Percentiles rank a stretch among this genome's conserved stretches.
These are phyloP conservation scores for Aspergillus phoenicis DNA, from an alignment of 2,329 filamentous ascomycete genomes.

Conservation along the genomic window DNA sequence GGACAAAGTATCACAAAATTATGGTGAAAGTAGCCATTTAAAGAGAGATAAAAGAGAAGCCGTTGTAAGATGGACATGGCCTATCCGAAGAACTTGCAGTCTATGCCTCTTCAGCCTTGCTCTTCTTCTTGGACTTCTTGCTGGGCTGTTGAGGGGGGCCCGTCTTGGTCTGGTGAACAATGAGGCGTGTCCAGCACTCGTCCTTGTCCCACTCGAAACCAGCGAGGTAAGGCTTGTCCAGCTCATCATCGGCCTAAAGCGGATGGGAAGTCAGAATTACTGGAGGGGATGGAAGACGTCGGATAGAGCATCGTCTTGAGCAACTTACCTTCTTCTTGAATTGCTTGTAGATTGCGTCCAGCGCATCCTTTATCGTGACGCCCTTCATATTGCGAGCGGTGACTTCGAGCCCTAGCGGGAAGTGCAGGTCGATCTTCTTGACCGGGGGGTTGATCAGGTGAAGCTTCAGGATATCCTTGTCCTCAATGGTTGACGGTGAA, in stretches of 20 bases:
- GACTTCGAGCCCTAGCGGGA: conserved; percentile 83
- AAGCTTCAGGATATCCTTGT: conserved; percentile 81
- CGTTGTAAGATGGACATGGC: background rate
- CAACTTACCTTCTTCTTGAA: conserved; percentile 88
- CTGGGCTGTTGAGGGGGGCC: conserved; percentile 53
- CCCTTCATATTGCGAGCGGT: conserved; percentile 89
- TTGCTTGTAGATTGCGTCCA: conserved; percentile 93
- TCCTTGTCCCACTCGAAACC: conserved; percentile 97
- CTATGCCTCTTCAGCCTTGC: conserved; percentile 43
- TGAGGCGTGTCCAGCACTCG: conserved; percentile 82
- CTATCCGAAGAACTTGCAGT: conserved; percentile 8
- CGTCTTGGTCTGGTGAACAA: conserved; percentile 81
- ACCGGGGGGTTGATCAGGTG: conserved; percentile 77
- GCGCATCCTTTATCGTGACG: conserved; percentile 93
- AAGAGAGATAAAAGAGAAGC: conserved; percentile 6
- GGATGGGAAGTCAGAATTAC: conserved; percentile 3
- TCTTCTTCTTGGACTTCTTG: conserved; percentile 68
- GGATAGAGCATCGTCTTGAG: background rate
- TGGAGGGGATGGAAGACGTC: background rate
- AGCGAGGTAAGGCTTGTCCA: conserved; percentile 81
- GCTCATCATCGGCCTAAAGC: conserved; percentile 80
- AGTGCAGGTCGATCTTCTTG: conserved; percentile 92
- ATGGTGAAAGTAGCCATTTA: background rate
- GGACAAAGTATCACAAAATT: conserved; percentile 15
- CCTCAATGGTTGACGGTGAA: conserved; percentile 74